These are phyloP conservation scores for Ascochyta fabae DNA, from an alignment of 2,329 filamentous ascomycete species.

Conservation along the genomic window DNA sequence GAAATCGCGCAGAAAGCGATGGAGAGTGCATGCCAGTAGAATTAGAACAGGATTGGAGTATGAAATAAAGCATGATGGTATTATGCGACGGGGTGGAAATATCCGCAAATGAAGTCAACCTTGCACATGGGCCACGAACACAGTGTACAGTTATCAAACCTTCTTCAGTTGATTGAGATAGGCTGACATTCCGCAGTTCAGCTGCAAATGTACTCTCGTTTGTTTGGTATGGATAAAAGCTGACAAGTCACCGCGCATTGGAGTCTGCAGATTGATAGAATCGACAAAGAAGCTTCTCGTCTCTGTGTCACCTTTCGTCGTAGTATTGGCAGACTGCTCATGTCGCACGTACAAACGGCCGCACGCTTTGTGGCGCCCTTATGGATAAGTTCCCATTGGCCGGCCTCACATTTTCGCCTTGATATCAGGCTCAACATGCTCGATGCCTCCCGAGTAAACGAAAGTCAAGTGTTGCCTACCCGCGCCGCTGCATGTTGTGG, in stretches of 20 bases:
- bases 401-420: background rate
- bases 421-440: background rate
- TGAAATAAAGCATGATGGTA: too few relatives aligned
- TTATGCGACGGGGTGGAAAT: too few relatives aligned
- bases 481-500: background rate
- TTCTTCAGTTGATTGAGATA: too few relatives aligned
- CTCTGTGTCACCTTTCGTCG: background rate
- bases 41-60: too few relatives aligned
- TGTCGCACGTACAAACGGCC: constrained; percentile 19
- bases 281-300: background rate
- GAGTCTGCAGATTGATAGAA: background rate
- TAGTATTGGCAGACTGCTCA: background rate
- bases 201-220: too few relatives aligned
- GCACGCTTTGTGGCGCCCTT: background rate
- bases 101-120: too few relatives aligned
- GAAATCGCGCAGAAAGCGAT: background rate
- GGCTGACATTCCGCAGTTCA: too few relatives aligned
- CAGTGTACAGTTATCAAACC: too few relatives aligned
- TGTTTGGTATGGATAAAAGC: background rate
- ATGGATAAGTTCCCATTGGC: background rate
- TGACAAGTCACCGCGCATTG: background rate
- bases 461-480: background rate
- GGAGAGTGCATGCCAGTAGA: background rate
- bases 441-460: constrained; percentile 3
- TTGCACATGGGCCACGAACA: too few relatives aligned